Evolutionary conservation across 169 alveolate species (phyloP), one percentile per base, ranked within the genome.

Genomic region (Eimeria falciformis): DNA sequence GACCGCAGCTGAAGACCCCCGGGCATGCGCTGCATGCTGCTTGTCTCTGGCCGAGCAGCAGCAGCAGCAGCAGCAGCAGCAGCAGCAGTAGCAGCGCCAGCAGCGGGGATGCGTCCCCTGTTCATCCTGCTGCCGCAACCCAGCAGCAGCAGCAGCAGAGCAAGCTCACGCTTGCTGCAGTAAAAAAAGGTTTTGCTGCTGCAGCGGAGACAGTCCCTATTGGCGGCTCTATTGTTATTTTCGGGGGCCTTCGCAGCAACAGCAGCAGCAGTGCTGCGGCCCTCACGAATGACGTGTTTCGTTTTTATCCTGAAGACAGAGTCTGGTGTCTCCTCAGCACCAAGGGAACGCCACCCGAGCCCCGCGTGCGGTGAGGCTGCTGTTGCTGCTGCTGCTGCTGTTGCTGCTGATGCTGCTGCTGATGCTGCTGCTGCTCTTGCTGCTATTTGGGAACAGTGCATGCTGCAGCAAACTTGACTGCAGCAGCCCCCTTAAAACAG

Each of bases 21-120:
- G 82, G 82, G 82, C 82, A 71, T 40, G 82, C 82, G 27, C 50
- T 37, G 50, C 82, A 71, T 56, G 29, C 82, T 6, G 82, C 82
- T 40, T 71, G 33, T 4, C 56, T 71, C 14, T 71, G 82, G 82
- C 40, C 29, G 29, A 71, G 56, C 56, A 71, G 82, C 82, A 71
- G 82, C 82, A 71, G 82, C 82, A 71, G 82, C 82, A 71, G 82
- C 82, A 71, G 82, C 82, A 71, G 71, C 71, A 58, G 71, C 71
- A 58, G 82, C 56, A 29, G 58, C 56, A 37, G 82, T 23, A 23
- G 43, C 18, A 2, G 46, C 11, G 27, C n/a, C 18, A n/a, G n/a
- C n/a, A n/a, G n/a, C n/a, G n/a, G n/a, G n/a, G n/a, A n/a, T n/a
- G n/a, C n/a, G n/a, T n/a, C n/a, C n/a, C n/a, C n/a, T n/a, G n/a